These are phyloP conservation scores for Trichoderma sp. DNA, from an alignment of 2,329 filamentous ascomycete genomes.

Conservation along the genomic window DNA sequence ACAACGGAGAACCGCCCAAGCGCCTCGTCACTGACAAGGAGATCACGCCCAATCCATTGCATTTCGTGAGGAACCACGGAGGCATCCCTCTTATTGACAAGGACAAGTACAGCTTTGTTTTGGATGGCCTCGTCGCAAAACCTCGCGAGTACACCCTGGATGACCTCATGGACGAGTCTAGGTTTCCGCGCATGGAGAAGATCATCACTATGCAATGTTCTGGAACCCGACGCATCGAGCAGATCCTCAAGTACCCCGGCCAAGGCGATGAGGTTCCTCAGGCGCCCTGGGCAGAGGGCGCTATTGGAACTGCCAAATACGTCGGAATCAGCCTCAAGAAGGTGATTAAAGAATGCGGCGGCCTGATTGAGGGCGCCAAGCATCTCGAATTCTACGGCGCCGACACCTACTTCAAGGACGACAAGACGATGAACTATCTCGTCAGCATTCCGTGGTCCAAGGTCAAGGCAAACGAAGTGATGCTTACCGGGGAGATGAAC, in stretches of 20 bases:
- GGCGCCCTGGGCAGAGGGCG: conserved; percentile 19
- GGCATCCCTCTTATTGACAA: conserved; percentile 18
- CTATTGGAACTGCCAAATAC: conserved; percentile 12
- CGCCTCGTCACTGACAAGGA: conserved; percentile 8
- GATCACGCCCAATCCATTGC: conserved; percentile 17
- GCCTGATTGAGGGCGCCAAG: conserved; percentile 4
- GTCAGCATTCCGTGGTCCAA: conserved; percentile 19
- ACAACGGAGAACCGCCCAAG: conserved; percentile 19
- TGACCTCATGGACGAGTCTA: conserved; percentile 20
- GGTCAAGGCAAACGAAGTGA: conserved; percentile 21
- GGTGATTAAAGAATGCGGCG: conserved; percentile 15
- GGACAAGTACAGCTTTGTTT: conserved; percentile 7
- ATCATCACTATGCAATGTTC: conserved; percentile 17
- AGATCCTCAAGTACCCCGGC: conserved; percentile 17
- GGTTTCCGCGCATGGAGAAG: conserved; percentile 21
- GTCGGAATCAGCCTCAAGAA: conserved; percentile 16
- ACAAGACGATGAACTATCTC: conserved; percentile 22
- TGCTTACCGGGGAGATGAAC: conserved; percentile 23
- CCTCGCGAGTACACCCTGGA: conserved; percentile 10
- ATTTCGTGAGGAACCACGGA: conserved; percentile 22
- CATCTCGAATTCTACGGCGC: conserved; percentile 20
- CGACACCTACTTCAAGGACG: conserved; percentile 23
- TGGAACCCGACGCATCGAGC: conserved; percentile 20
- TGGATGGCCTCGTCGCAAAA: conserved; percentile 18
- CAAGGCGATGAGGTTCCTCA: conserved; percentile 20